Evolutionary conservation across 495 filamentous ascomycete species (phyloP).

Genomic region (Penicillium paxilli): DNA sequence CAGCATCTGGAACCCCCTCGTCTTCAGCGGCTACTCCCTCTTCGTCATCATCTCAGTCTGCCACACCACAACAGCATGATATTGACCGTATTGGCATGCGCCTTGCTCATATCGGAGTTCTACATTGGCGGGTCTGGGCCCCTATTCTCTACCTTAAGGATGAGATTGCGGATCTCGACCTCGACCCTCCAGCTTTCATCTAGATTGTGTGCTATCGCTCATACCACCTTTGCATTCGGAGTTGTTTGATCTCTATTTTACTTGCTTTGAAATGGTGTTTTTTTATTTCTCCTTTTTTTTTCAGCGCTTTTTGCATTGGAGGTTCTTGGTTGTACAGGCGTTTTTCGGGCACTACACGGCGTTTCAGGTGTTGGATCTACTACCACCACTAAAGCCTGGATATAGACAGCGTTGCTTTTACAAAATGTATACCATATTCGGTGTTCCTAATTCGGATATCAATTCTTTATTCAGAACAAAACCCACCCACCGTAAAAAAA

Average conservation of each 20-base stretch:
- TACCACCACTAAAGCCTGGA: not conserved
- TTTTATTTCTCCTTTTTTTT: constrained; percentile 2
- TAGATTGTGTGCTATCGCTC: constrained; percentile 3
- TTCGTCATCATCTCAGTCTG: constrained; percentile 10
- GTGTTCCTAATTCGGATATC: not conserved
- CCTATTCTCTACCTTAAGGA: constrained; percentile 61
- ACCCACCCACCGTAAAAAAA: too few species aligned
- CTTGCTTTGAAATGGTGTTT: not conserved
- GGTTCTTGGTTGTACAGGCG: constrained; percentile 11
- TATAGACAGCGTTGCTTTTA: constrained; percentile 5
- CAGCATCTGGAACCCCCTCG: not conserved
- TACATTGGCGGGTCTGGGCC: constrained; percentile 89
- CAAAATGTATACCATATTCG: not conserved
- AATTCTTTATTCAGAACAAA: not conserved
- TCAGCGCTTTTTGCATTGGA: constrained; percentile 2
- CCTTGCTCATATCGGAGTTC: constrained; percentile 72
- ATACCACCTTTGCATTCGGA: constrained; percentile 2
- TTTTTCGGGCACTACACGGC: constrained; percentile 1
- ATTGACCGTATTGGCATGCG: constrained; percentile 69
- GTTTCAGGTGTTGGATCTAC: not conserved
- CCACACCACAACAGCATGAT: constrained; percentile 41
- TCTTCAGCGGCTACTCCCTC: constrained; percentile 1
- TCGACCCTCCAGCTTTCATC: constrained; percentile 9
- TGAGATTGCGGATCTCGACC: constrained; percentile 27
- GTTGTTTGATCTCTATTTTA: constrained; percentile 8